A percentile compares a stretch with the other conserved stretches of the same genome.
Evolutionary conservation across 1,284 basidiomycete species (phyloP).

Genomic region (Baeospora myosura): DNA sequence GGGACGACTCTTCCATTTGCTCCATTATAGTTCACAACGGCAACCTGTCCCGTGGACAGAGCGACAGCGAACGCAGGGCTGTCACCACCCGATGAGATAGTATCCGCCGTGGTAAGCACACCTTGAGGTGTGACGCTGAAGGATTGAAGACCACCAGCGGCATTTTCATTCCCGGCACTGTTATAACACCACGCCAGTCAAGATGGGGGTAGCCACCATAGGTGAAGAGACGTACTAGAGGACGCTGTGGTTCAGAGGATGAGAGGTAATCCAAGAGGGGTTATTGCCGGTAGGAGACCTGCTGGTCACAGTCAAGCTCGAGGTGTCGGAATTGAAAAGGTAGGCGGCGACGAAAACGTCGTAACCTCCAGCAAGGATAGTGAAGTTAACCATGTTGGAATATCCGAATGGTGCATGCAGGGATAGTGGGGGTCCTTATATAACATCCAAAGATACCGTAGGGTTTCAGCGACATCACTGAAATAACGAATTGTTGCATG

Average conservation of each 20-base stretch:
- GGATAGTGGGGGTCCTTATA: too few species aligned
- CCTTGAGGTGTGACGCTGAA: slow-evolving; percentile 36
- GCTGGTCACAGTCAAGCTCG: slow-evolving; percentile 5
- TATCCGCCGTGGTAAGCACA: slow-evolving; percentile 36
- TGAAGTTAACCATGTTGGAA: slow-evolving; percentile 11
- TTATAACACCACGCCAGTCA: slow-evolving; percentile 29
- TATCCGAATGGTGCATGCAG: too few species aligned
- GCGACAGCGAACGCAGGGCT: slow-evolving; percentile 43
- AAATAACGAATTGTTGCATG: too few species aligned
- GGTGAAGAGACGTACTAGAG: slow-evolving; percentile 8
- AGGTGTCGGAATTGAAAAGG: slow-evolving; percentile 9
- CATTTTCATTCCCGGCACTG: slow-evolving; percentile 2
- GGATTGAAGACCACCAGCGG: not conserved
- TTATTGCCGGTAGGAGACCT: slow-evolving; percentile 16
- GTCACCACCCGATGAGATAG: slow-evolving; percentile 42
- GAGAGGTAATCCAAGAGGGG: slow-evolving; percentile 62
- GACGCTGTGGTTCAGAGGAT: slow-evolving; percentile 38
- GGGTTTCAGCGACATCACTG: too few species aligned
- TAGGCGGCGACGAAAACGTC: slow-evolving; percentile 10
- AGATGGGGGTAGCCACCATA: slow-evolving; percentile 42
- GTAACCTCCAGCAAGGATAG: slow-evolving; percentile 11
- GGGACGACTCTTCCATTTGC: slow-evolving; percentile 53
- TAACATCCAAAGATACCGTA: too few species aligned
- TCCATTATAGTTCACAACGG: slow-evolving; percentile 51
- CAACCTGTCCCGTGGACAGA: slow-evolving; percentile 50